Evolutionary conservation across 179 eudicot genomes (phyloP).

Genomic region (Beta macrorhiza): DNA sequence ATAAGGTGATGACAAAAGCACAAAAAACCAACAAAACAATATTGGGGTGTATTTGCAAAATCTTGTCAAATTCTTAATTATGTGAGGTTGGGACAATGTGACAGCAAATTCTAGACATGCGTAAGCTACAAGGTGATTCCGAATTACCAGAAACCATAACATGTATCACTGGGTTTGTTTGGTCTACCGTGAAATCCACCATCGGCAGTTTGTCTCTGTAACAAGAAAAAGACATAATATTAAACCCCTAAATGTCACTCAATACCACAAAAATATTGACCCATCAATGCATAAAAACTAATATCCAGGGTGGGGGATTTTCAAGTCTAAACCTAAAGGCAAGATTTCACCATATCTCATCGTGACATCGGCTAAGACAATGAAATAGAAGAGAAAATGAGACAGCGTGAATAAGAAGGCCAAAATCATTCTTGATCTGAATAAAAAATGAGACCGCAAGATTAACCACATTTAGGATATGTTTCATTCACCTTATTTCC

Average conservation of each 20-base stretch:
- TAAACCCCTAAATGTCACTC: background rate
- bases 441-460: background rate
- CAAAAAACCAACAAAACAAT: too few relatives aligned
- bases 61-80: too few relatives aligned
- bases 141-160: constrained; percentile 86
- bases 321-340: background rate
- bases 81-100: too few relatives aligned
- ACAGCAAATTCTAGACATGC: too few relatives aligned
- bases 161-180: constrained; percentile 79
- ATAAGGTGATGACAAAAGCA: too few relatives aligned
- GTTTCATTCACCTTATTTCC: background rate
- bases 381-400: background rate
- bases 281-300: background rate
- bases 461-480: background rate
- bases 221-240: constrained; percentile 19
- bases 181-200: constrained; percentile 88
- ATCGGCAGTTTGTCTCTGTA: constrained; percentile 79
- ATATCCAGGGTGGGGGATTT: background rate
- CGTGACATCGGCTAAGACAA: background rate
- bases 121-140: background rate
- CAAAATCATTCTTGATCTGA: background rate
- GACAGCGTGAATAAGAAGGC: too few relatives aligned
- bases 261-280: background rate
- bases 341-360: background rate
- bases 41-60: too few relatives aligned